Percentiles rank a stretch among this genome's conserved stretches.
phyloP scores from a whole-genome alignment of 2,329 filamentous ascomycete genomes.

The Coleophoma eucalyptorum region DNA sequence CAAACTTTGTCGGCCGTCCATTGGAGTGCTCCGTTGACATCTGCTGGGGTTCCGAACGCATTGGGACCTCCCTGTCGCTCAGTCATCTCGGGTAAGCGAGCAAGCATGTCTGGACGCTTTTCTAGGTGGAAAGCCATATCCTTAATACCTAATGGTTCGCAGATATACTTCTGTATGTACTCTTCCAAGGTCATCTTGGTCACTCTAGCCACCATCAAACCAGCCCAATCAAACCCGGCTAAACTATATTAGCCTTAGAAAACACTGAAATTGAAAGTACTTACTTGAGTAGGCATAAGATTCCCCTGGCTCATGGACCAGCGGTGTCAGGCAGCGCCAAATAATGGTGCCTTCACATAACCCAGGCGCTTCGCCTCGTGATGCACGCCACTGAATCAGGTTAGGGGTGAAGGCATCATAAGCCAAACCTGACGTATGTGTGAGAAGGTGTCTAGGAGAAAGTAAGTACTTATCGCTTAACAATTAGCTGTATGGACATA shows the following conservation, averaged over 20 bases:
- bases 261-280: background rate
- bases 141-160: constrained; percentile 7
- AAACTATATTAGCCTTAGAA: background rate
- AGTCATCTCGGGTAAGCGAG: constrained; percentile 2
- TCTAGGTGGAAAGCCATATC: constrained; percentile 11
- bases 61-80: constrained; percentile 1
- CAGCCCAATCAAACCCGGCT: constrained; percentile 46
- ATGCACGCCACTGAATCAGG: constrained; percentile 9
- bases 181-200: constrained; percentile 1
- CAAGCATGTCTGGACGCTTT: constrained; percentile 1
- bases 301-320: constrained; percentile 61
- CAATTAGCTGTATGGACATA: background rate
- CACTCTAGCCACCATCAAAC: constrained; percentile 39
- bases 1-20: background rate
- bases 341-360: background rate
- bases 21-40: background rate
- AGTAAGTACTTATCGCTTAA: background rate
- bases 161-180: constrained; percentile 1
- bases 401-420: constrained; percentile 18
- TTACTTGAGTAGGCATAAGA: constrained; percentile 49
- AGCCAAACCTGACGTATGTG: constrained; percentile 19
- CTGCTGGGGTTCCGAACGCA: background rate
- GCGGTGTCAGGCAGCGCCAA: constrained; percentile 30
- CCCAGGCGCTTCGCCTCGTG: background rate
- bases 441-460: constrained; percentile 17